These are phyloP conservation scores for Lanmaoa pseudosensibilis DNA, from an alignment of 768 basidiomycete species.

Conservation along the genomic window DNA sequence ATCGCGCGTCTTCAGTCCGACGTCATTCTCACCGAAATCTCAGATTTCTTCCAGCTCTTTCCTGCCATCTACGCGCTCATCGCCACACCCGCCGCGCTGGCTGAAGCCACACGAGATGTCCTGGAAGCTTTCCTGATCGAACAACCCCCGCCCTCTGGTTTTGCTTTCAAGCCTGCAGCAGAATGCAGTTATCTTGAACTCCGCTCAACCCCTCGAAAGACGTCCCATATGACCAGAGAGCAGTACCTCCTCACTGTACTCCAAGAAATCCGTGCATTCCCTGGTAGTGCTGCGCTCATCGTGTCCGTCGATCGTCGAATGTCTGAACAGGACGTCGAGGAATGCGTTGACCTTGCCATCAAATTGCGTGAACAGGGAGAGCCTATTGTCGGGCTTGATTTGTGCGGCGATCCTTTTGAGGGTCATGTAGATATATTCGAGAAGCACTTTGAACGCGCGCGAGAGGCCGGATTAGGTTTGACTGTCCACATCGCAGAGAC, in stretches of 20 bases:
- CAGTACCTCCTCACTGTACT: constrained; percentile 68
- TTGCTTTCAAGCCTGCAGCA: constrained; percentile 37
- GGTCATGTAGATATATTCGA: constrained; percentile 57
- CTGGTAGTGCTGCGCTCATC: constrained; percentile 56
- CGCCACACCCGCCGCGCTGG: constrained; percentile 54
- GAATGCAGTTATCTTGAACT: constrained; percentile 78
- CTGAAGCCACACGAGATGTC: constrained; percentile 61
- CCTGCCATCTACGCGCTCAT: constrained; percentile 79
- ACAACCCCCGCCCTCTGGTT: constrained; percentile 24
- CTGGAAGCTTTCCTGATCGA: constrained; percentile 55
- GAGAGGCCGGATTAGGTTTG: constrained; percentile 61
- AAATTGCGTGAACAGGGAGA: constrained; percentile 54
- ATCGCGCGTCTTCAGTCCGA: constrained; percentile 41
- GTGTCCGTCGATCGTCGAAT: constrained; percentile 79
- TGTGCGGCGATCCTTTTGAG: constrained; percentile 72
- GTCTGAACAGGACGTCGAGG: constrained; percentile 46
- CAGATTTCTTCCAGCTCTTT: constrained; percentile 75
- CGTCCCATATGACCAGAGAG: constrained; percentile 53
- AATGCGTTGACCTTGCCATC: constrained; percentile 59
- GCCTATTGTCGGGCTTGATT: constrained; percentile 73
- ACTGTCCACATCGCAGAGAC: constrained; percentile 87
- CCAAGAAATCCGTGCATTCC: constrained; percentile 60
- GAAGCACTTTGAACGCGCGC: constrained; percentile 53
- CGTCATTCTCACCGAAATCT: constrained; percentile 49
- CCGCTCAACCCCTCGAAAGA: constrained; percentile 74